These are phyloP conservation scores for Lyophyllum atratum DNA, from an alignment of 768 basidiomycete genomes.

Conservation along the genomic window DNA sequence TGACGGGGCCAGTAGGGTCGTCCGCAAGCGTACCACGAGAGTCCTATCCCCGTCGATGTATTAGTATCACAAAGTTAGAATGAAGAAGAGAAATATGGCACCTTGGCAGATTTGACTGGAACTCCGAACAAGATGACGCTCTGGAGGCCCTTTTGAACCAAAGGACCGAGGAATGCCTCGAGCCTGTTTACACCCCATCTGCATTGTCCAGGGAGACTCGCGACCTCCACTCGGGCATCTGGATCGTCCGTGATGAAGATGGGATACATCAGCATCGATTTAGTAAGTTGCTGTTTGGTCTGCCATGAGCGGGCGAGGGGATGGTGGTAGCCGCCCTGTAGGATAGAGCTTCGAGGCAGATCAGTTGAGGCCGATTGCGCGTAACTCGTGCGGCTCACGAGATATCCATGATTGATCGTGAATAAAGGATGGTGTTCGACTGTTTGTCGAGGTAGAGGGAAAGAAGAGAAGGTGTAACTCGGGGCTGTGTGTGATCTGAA, in stretches of 20 bases:
- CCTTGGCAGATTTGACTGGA: conserved; percentile 79
- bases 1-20: conserved; percentile 88
- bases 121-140: conserved; percentile 97
- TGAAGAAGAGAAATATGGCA: conserved; percentile 26
- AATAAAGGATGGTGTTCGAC: not conserved
- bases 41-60: conserved; percentile 54
- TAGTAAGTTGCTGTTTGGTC: conserved; percentile 73
- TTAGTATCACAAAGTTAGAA: not conserved
- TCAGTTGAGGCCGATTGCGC: conserved; percentile 7
- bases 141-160: conserved; percentile 86
- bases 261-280: conserved; percentile 98
- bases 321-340: conserved; percentile 94
- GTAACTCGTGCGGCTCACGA: conserved; percentile 35
- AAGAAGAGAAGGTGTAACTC: not conserved
- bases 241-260: conserved; percentile 98
- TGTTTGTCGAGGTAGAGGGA: not conserved
- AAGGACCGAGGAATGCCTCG: conserved; percentile 81
- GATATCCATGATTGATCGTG: conserved; percentile 36
- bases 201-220: conserved; percentile 81
- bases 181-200: conserved; percentile 96
- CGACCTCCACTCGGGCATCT: conserved; percentile 76
- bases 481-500: not conserved
- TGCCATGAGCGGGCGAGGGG: conserved; percentile 90
- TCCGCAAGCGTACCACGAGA: conserved; percentile 84
- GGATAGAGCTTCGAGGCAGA: conserved; percentile 60